phyloP scores from a whole-genome alignment of 2,329 filamentous ascomycete genomes.

The Colletotrichum endophyticum region DNA sequence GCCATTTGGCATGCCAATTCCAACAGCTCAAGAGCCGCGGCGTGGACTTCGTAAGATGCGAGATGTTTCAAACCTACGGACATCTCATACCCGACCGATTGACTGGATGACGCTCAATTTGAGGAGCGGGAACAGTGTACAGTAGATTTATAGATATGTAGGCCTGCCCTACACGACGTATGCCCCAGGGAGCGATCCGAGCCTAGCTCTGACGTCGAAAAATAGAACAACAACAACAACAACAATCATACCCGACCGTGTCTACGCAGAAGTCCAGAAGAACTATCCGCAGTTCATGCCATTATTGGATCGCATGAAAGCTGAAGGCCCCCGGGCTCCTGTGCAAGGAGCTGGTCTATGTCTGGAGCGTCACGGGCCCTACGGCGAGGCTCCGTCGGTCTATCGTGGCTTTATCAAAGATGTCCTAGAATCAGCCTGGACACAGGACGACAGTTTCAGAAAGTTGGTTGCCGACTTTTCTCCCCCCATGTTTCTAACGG shows the following conservation, averaged over 20 bases:
- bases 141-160: too few relatives aligned
- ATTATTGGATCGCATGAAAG: accelerated
- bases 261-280: background rate
- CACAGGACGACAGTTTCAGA: accelerated
- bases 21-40: background rate
- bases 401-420: background rate
- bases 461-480: accelerated
- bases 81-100: background rate
- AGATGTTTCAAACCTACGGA: background rate
- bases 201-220: too few relatives aligned
- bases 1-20: background rate
- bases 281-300: background rate
- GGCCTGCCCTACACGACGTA: too few relatives aligned
- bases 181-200: too few relatives aligned
- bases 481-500: accelerated
- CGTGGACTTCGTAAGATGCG: background rate
- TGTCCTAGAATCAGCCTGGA: background rate
- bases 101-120: too few relatives aligned
- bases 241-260: too few relatives aligned
- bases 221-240: too few relatives aligned
- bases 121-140: too few relatives aligned
- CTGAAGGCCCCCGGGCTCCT: background rate
- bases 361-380: background rate
- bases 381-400: background rate
- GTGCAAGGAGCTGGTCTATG: background rate